These are phyloP conservation scores for Logfia minima DNA, from an alignment of 129 eudicot species.

Conservation along the genomic window DNA sequence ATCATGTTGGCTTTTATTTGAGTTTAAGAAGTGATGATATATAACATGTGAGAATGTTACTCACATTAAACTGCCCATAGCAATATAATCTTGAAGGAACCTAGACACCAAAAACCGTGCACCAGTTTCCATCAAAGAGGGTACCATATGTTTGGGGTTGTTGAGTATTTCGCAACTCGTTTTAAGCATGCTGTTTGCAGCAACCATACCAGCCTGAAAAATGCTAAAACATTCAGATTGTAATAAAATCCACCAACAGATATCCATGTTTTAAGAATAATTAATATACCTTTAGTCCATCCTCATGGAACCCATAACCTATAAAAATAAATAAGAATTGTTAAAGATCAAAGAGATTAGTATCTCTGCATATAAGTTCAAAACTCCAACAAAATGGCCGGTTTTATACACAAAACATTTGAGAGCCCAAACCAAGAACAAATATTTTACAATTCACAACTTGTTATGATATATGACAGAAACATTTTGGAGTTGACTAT, in stretches of 20 bases:
- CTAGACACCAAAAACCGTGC: slow-evolving; percentile 72
- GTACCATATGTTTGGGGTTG: slow-evolving; percentile 96
- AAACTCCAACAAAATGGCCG: not conserved
- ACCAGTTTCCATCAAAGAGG: slow-evolving; percentile 68
- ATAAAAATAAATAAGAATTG: slow-evolving; percentile 10
- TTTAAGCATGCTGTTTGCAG: slow-evolving; percentile 62
- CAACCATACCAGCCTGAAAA: slow-evolving; percentile 74
- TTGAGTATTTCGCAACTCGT: slow-evolving; percentile 42
- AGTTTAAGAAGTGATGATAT: not conserved
- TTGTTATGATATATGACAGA: no score
- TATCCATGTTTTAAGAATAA: not conserved
- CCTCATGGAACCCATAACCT: slow-evolving; percentile 98
- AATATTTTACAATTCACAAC: not conserved
- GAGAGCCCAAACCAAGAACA: not conserved
- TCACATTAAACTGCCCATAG: slow-evolving; percentile 75
- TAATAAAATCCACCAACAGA: not conserved
- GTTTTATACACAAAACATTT: not conserved
- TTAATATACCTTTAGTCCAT: slow-evolving; percentile 76
- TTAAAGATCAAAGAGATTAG: not conserved
- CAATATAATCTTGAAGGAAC: slow-evolving; percentile 60
- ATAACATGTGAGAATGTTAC: slow-evolving; percentile 22
- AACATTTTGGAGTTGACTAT: no score
- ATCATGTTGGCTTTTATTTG: not conserved
- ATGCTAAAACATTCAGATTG: not conserved
- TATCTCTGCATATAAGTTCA: not conserved